These are phyloP conservation scores for Suhomyces pyralidae DNA, from an alignment of 805 yeast species.

Conservation along the genomic window DNA sequence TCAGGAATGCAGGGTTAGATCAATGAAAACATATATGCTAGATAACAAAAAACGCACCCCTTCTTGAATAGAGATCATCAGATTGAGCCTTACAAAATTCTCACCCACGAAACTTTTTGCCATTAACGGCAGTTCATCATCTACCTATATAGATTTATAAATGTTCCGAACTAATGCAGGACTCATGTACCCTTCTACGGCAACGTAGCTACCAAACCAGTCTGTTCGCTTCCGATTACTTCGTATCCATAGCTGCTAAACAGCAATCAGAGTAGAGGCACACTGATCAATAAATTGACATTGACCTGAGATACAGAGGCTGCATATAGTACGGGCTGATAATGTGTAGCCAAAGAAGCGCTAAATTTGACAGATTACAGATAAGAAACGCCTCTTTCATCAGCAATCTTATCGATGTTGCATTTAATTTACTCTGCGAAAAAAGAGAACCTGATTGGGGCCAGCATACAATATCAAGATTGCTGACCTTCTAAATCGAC, in stretches of 20 bases:
- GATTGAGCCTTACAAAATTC: neutral
- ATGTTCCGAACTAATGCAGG: neutral
- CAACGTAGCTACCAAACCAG: neutral
- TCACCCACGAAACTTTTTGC: neutral
- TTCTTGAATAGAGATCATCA: too few relatives aligned
- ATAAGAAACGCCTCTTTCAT: neutral
- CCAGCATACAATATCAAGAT: neutral
- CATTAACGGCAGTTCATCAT: neutral
- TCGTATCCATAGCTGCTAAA: neutral
- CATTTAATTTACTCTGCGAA: neutral
- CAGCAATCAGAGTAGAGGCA: neutral
- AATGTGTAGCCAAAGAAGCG: neutral
- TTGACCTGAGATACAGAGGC: neutral
- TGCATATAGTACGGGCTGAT: neutral
- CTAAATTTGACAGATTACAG: neutral
- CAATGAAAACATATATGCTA: neutral
- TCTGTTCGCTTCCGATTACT: neutral
- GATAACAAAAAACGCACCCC: neutral
- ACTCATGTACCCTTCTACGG: neutral
- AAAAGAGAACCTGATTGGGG: neutral
- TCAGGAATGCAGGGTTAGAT: neutral
- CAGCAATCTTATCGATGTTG: neutral
- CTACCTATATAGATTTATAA: too few relatives aligned
- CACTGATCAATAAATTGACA: neutral
- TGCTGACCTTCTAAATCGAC: neutral